Conservation (phyloP, 805 yeast species). For the Martiniozyma abietophila region DNA sequence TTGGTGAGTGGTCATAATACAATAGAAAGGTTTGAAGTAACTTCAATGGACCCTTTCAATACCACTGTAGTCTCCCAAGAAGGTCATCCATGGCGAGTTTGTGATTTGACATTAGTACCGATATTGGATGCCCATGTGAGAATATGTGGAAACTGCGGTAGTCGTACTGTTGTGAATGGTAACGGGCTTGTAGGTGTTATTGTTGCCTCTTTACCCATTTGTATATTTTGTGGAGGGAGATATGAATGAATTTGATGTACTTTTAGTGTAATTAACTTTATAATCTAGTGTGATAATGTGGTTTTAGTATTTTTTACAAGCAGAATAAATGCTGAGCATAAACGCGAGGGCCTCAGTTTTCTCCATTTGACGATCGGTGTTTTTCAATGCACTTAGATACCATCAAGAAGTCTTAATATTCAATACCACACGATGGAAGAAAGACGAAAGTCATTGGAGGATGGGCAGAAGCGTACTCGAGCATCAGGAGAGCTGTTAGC, state of each 20-base stretch:
- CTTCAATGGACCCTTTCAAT: background rate
- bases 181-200: constrained; percentile 6
- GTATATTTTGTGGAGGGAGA: constrained; percentile 14
- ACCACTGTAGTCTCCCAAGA: constrained; percentile 6
- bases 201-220: constrained; percentile 7
- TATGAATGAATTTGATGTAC: background rate
- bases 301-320: too few relatives aligned
- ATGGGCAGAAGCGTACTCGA: constrained; percentile 27
- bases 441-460: too few relatives aligned
- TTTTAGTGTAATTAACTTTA: background rate
- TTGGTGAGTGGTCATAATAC: constrained; percentile 4
- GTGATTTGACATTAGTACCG: constrained; percentile 13
- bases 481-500: constrained; percentile 63
- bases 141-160: constrained; percentile 10
- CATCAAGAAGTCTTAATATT: too few relatives aligned
- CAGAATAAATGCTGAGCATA: constrained; percentile 5
- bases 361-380: background rate
- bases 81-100: constrained; percentile 14
- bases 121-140: constrained; percentile 8
- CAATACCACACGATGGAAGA: too few relatives aligned
- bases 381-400: too few relatives aligned
- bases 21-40: constrained; percentile 7
- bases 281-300: too few relatives aligned
- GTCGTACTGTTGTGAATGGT: constrained; percentile 1
- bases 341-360: background rate